Percentiles rank a stretch among this genome's conserved stretches.
phyloP scores from a whole-genome alignment of 805 yeast species.

The Candida palmyrensis region DNA sequence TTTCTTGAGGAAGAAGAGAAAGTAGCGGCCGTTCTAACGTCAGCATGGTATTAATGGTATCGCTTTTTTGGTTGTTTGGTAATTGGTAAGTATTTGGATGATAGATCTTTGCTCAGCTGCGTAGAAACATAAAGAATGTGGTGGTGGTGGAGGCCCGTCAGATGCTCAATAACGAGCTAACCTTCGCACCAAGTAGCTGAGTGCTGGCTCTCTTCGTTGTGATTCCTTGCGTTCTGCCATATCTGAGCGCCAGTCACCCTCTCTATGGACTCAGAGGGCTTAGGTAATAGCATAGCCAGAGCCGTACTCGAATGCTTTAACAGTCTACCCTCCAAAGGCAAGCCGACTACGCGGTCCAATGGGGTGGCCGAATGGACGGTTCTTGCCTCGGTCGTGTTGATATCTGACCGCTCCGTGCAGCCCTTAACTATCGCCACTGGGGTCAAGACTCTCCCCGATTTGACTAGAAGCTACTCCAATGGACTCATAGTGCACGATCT shows the following conservation, averaged over 20 bases:
- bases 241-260: too few species aligned
- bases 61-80: too few species aligned
- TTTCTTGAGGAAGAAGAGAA: slow-evolving; percentile 29
- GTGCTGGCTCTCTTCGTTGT: too few species aligned
- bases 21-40: too few species aligned
- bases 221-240: too few species aligned
- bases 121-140: slow-evolving; percentile 21
- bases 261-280: too few species aligned
- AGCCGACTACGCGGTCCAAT: slow-evolving; percentile 58
- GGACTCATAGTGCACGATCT: slow-evolving; percentile 78
- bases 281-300: too few species aligned
- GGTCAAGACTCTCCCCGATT: slow-evolving; percentile 69
- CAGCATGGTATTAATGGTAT: too few species aligned
- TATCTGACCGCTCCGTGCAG: slow-evolving; percentile 10
- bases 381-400: slow-evolving; percentile 52
- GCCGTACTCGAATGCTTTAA: slow-evolving; percentile 3
- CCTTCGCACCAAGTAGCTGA: too few species aligned
- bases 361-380: slow-evolving; percentile 80
- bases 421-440: slow-evolving; percentile 70
- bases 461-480: slow-evolving; percentile 30
- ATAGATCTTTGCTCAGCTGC: too few species aligned
- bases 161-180: too few species aligned
- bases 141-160: slow-evolving; percentile 19
- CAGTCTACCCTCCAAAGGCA: slow-evolving; percentile 37
- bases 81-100: too few species aligned